Conservation (phyloP, 495 filamentous ascomycete genomes). For the Umbilicaria muhlenbergii region DNA sequence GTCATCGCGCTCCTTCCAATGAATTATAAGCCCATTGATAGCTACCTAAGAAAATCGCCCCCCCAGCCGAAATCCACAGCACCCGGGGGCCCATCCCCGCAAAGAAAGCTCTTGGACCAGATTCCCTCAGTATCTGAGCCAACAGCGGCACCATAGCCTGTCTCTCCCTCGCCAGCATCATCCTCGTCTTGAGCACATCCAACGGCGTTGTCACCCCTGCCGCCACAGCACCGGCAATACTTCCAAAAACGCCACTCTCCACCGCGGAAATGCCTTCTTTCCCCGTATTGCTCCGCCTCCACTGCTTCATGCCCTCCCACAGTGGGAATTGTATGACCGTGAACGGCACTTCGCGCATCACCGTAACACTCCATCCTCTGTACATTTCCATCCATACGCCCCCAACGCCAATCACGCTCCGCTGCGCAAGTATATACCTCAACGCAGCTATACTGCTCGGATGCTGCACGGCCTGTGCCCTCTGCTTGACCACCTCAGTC, state of each 20-base stretch:
- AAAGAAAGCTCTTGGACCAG: conserved; percentile 67
- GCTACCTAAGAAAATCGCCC: conserved; percentile 87
- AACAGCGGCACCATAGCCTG: conserved; percentile 44
- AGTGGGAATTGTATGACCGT: conserved; percentile 93
- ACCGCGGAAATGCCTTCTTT: conserved; percentile 39
- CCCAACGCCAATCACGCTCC: conserved; percentile 24
- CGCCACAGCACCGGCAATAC: conserved; percentile 67
- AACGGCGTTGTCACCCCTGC: conserved; percentile 84
- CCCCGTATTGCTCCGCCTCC: conserved; percentile 4
- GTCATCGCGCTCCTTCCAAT: conserved; percentile 30
- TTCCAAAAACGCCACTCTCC: conserved; percentile 79
- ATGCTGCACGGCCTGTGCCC: conserved; percentile 73
- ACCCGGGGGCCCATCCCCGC: conserved; percentile 76
- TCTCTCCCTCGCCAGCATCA: conserved; percentile 66
- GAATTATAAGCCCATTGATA: conserved; percentile 83
- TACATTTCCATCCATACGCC: conserved; percentile 75
- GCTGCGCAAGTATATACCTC: conserved; percentile 46
- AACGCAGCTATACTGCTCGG: conserved; percentile 45
- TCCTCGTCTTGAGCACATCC: conserved; percentile 89
- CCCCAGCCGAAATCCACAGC: conserved; percentile 87
- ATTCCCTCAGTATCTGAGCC: conserved; percentile 47
- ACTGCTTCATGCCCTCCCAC: conserved; percentile 82
- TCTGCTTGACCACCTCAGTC: conserved; percentile 93
- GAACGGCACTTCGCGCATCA: conserved; percentile 93
- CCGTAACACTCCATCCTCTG: conserved; percentile 76